Percentiles rank a stretch among this genome's conserved stretches.
Evolutionary conservation across 208 protist genomes (phyloP).

Genomic region (Trypanosoma conorhini): DNA sequence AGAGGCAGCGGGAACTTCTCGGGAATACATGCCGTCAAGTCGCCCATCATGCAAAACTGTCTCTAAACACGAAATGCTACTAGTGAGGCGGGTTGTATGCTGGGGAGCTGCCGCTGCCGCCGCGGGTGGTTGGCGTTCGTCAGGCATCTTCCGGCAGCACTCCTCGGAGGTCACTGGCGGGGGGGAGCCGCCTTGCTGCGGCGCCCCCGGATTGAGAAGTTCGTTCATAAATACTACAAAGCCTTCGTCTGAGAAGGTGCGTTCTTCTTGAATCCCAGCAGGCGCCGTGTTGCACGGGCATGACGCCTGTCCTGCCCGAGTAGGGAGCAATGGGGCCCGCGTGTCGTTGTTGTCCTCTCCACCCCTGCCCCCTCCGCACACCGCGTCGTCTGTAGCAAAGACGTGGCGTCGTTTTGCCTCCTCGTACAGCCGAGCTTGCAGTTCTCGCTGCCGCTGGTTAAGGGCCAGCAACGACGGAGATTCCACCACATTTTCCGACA

Average conservation of each 20-base stretch:
- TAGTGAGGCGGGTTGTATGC: background rate
- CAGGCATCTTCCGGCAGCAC: background rate
- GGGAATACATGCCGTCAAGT: slow-evolving; percentile 19
- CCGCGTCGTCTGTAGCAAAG: background rate
- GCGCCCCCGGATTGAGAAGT: background rate
- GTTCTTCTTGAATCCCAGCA: background rate
- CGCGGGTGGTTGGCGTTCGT: background rate
- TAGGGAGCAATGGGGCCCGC: background rate
- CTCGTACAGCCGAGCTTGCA: slow-evolving; percentile 22
- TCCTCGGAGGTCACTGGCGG: background rate
- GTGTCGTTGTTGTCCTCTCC: background rate
- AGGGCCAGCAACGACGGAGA: background rate
- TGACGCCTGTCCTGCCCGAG: background rate
- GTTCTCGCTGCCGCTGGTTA: slow-evolving; percentile 21
- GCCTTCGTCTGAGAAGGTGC: background rate
- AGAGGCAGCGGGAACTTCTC: background rate
- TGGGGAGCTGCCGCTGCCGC: background rate
- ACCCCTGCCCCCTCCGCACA: background rate
- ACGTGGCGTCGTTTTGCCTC: slow-evolving; percentile 20
- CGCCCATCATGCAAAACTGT: slow-evolving; percentile 1
- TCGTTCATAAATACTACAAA: slow-evolving; percentile 4
- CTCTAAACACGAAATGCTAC: background rate
- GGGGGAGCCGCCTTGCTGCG: background rate
- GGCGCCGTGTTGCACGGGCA: background rate
- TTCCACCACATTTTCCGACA: background rate